Conservation (phyloP, 768 basidiomycete genomes). For the Suillus plorans region DNA sequence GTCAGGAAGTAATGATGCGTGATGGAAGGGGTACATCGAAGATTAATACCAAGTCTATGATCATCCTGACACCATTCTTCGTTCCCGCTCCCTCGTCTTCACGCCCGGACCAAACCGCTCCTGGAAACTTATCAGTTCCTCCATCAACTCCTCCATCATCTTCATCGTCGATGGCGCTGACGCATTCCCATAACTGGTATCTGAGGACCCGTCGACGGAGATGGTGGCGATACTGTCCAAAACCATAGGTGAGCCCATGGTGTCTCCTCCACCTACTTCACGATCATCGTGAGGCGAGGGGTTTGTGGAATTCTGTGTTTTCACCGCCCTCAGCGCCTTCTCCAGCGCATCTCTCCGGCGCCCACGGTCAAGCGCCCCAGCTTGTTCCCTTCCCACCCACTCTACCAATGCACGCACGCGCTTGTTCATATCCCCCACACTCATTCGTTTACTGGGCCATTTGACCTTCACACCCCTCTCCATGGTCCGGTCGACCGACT, state of each 20-base stretch:
- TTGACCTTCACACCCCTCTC: constrained; percentile 86
- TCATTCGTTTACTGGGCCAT: constrained; percentile 93
- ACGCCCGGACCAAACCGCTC: constrained; percentile 74
- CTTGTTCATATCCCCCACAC: constrained; percentile 97
- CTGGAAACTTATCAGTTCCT: constrained; percentile 86
- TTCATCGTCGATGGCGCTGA: constrained; percentile 54
- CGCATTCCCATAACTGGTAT: constrained; percentile 6
- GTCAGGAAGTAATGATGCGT: constrained; percentile 2
- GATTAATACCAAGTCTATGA: constrained; percentile 13
- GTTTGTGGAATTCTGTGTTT: constrained; percentile 11
- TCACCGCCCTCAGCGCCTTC: constrained; percentile 40
- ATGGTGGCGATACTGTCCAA: constrained; percentile 25
- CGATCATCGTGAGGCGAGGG: constrained; percentile 16
- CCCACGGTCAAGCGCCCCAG: constrained; percentile 67
- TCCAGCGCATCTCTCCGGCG: constrained; percentile 69
- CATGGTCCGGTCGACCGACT: constrained; percentile 57
- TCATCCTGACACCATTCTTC: constrained; percentile 39
- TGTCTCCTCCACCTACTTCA: constrained; percentile 14
- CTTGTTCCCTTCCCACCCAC: constrained; percentile 91
- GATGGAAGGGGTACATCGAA: constrained; percentile 11
- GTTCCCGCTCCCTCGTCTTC: constrained; percentile 53
- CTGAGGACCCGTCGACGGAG: constrained; percentile 15
- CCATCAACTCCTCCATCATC: constrained; percentile 90
- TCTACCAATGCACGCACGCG: constrained; percentile 87
- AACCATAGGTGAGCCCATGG: constrained; percentile 32